A percentile compares a stretch with the other conserved stretches of the same genome.
Conservation (phyloP, 1,284 basidiomycete genomes). For the Pholiota adiposa region DNA sequence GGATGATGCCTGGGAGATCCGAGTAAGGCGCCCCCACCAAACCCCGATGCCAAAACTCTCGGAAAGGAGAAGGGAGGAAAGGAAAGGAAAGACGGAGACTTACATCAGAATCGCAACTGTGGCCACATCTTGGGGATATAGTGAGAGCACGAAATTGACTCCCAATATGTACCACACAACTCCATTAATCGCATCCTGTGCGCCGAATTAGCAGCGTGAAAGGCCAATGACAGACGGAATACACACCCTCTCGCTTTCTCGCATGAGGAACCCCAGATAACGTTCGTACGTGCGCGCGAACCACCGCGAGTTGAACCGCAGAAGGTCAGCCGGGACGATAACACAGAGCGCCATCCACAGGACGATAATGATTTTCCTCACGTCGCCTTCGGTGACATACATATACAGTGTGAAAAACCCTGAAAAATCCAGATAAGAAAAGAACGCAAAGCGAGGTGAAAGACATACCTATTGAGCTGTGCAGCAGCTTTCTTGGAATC, state of each 20-base stretch:
- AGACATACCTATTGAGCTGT: slow-evolving; percentile 85
- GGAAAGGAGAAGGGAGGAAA: neutral
- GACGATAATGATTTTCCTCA: slow-evolving; percentile 61
- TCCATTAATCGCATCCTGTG: slow-evolving; percentile 76
- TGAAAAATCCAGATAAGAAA: slow-evolving; percentile 34
- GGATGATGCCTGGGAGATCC: neutral
- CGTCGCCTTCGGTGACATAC: slow-evolving; percentile 61
- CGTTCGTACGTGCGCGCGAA: slow-evolving; percentile 84
- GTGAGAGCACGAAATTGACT: slow-evolving; percentile 79
- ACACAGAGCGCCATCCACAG: slow-evolving; percentile 73
- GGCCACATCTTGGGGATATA: slow-evolving; percentile 88
- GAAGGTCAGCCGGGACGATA: slow-evolving; percentile 78
- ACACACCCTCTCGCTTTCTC: slow-evolving; percentile 85
- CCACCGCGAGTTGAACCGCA: slow-evolving; percentile 71
- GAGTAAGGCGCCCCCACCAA: neutral
- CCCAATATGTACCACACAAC: slow-evolving; percentile 97
- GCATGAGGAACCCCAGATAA: slow-evolving; percentile 88
- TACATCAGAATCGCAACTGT: slow-evolving; percentile 89
- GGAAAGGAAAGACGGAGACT: slow-evolving; percentile 33
- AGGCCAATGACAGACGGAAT: neutral
- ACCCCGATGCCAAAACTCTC: neutral
- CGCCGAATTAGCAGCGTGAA: neutral
- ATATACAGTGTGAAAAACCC: slow-evolving; percentile 87
- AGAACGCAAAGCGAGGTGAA: slow-evolving; percentile 4
- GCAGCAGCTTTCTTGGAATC: slow-evolving; percentile 89